Evolutionary conservation across 148 eudicot genomes (phyloP), one percentile per base, ranked within the genome.

Genomic region (Camellia lanceoleosa): DNA sequence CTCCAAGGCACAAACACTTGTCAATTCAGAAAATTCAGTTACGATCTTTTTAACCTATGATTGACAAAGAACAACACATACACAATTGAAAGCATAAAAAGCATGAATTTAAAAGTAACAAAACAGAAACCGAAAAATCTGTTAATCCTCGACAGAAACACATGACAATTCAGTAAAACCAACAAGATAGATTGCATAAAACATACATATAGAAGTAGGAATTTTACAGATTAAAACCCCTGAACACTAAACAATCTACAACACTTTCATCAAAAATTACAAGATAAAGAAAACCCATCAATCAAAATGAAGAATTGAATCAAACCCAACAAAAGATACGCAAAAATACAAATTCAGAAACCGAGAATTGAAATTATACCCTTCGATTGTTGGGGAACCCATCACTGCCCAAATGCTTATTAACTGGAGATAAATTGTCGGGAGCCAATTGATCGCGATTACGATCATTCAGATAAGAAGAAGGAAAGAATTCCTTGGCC

Each of bases 401-500:
- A 76, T 86, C 89, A 79, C 79, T 67, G 42, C 75, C 85, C 59
- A 60, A 60, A 15, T 60, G 19, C n/a, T 60, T 49, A 49, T 49
- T 49, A 49, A 4, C 52, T 49, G 52, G 52, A 4, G 52, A 49
- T 49, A 49, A 49, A 49, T 74, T 73, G 71, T 73, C 75, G 7
- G 76, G 78, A 41, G 71, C 69, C 69, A 81, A 80, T 68, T 85
- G 92, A 87, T 88, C 87, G 20, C 80, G 80, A 82, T 83, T 78
- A 19, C 38, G 82, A 73, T 65, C 74, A 58, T 51, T 58, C 68
- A 77, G 76, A 43, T 82, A 88, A 41, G 88, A 87, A 3, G 96
- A 89, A 59, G 98, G 98, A 13, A 93, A 65, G 75, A 95, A 95
- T 82, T 95, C 98, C 79, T 91, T 86, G 7, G 97, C 98, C 94